These are phyloP conservation scores for Zalerion maritima DNA, from an alignment of 495 filamentous ascomycete species.

Conservation along the genomic window DNA sequence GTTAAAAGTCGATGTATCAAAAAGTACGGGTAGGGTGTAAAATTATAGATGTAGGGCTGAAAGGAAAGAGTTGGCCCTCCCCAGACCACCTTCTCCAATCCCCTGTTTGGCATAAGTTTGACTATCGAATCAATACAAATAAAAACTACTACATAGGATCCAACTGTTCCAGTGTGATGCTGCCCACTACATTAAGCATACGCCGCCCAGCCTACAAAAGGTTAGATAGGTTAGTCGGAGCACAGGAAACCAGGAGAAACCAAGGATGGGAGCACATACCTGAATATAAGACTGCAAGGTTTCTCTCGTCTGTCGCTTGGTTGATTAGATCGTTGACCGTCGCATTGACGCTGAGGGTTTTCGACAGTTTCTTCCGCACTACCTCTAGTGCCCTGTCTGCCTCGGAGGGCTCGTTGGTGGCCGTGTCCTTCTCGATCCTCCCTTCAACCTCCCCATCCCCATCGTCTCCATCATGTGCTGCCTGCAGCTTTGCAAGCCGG, in stretches of 20 bases:
- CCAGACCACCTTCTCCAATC: no score
- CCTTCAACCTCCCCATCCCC: slow-evolving; percentile 14
- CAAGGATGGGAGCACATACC: slow-evolving; percentile 37
- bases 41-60: no score
- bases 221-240: slow-evolving; percentile 6
- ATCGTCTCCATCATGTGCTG: slow-evolving; percentile 25
- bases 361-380: slow-evolving; percentile 85
- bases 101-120: no score
- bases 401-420: slow-evolving; percentile 66
- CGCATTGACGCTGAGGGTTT: slow-evolving; percentile 82
- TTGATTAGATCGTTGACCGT: slow-evolving; percentile 97
- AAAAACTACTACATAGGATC: no score
- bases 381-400: slow-evolving; percentile 84
- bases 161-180: no score
- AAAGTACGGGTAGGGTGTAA: no score
- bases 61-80: no score
- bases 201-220: slow-evolving; percentile 43
- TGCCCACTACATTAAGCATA: no score
- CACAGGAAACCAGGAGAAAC: background rate
- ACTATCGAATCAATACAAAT: no score
- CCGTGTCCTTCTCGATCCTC: slow-evolving; percentile 28
- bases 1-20: no score
- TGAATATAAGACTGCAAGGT: slow-evolving; percentile 80
- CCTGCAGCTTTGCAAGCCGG: slow-evolving; percentile 50
- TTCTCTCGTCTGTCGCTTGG: slow-evolving; percentile 82